Evolutionary conservation across 164 flowering plant species (phyloP).

Genomic region (Macadamia integrifolia): DNA sequence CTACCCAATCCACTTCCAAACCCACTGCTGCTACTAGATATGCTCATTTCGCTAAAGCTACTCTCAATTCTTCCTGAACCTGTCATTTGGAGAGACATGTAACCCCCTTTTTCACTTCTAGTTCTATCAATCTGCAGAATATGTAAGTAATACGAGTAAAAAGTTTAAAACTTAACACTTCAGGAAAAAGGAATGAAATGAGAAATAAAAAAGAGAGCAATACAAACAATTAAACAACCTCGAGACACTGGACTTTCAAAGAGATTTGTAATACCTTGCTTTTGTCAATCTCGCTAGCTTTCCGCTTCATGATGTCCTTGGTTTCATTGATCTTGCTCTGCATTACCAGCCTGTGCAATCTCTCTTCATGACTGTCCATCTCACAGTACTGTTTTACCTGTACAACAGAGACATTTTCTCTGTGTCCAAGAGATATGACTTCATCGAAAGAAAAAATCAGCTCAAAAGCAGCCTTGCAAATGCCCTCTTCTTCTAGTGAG

Average conservation of each 20-base stretch:
- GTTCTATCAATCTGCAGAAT: conserved; percentile 69
- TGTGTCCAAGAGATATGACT: conserved; percentile 96
- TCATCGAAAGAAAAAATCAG: conserved; percentile 96
- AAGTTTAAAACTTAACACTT: not conserved
- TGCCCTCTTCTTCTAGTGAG: conserved; percentile 92
- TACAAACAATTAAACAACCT: not conserved
- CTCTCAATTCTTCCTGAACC: conserved; percentile 82
- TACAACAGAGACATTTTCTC: conserved; percentile 86
- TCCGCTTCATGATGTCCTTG: conserved; percentile 94
- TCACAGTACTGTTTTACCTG: conserved; percentile 98
- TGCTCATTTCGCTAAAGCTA: conserved; percentile 68
- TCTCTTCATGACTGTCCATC: conserved; percentile 99
- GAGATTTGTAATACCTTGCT: conserved; percentile 61
- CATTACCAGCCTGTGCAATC: conserved; percentile 78
- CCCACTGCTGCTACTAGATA: conserved; percentile 66
- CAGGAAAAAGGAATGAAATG: not conserved
- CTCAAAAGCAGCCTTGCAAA: conserved; percentile 85
- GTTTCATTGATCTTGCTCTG: conserved; percentile 98
- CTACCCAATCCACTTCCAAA: conserved; percentile 72
- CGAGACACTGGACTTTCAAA: not conserved
- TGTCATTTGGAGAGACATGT: conserved; percentile 44
- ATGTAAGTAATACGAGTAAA: not conserved
- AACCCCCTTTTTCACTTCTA: conserved; percentile 85
- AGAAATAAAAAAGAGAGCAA: not conserved
- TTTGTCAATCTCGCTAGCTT: conserved; percentile 96